phyloP scores from a whole-genome alignment of 306 rosid genomes.

The Citrullus colocynthis region DNA sequence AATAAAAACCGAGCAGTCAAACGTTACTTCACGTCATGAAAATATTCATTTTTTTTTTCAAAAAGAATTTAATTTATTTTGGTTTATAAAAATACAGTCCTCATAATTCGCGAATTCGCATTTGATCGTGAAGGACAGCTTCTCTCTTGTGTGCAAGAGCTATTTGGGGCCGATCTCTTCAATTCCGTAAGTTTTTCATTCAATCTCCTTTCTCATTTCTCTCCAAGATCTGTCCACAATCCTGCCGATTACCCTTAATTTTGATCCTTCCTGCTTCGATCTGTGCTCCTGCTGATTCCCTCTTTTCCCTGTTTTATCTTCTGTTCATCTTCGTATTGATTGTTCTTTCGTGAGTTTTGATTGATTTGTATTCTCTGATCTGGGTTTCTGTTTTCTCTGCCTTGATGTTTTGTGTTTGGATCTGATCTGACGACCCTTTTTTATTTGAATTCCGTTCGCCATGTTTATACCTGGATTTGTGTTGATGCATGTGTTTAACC shows the following conservation, averaged over 20 bases:
- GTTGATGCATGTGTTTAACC: background rate
- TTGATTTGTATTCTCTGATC: background rate
- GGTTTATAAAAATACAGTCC: conserved; percentile 3
- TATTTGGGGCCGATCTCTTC: conserved; percentile 5
- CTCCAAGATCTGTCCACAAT: background rate
- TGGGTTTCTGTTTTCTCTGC: background rate
- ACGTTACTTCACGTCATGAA: background rate
- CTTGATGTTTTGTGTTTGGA: background rate
- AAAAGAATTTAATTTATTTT: too few relatives aligned
- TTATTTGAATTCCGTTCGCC: background rate
- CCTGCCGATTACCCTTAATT: background rate
- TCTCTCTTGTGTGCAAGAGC: conserved; percentile 7
- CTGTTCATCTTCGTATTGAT: background rate
- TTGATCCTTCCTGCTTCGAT: background rate
- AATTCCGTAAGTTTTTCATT: background rate
- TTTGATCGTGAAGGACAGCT: background rate
- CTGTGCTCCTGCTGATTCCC: background rate
- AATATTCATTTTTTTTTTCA: background rate
- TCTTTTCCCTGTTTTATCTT: background rate
- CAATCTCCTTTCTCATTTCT: background rate
- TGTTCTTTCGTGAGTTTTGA: background rate
- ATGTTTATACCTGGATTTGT: background rate
- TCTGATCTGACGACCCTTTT: background rate
- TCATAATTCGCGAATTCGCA: background rate
- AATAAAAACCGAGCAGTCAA: background rate